Percentiles rank a stretch among this genome's conserved stretches.
Evolutionary conservation across 176 grass and related monocot species (phyloP).

Genomic region (Alloteropsis semialata): DNA sequence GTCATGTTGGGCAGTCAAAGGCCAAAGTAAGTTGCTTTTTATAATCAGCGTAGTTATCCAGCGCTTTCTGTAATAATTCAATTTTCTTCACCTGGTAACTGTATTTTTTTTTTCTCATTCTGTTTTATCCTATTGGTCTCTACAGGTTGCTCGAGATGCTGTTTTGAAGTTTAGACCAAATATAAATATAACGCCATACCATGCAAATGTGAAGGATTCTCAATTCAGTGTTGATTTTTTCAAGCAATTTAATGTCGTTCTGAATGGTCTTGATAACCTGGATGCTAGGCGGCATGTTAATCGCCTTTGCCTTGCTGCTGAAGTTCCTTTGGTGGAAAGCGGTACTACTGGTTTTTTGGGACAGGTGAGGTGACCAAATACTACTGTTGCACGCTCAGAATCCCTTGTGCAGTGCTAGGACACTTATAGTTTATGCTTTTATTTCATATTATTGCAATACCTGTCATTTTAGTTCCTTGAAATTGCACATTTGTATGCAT

Average conservation of each 20-base stretch:
- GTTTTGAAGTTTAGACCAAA: constrained; percentile 80
- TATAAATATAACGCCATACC: constrained; percentile 81
- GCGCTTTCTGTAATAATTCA: neutral
- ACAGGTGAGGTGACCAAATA: constrained; percentile 54
- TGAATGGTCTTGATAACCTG: constrained; percentile 99
- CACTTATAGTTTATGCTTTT: neutral
- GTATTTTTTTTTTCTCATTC: neutral
- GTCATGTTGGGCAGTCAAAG: constrained; percentile 96
- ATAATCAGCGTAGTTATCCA: neutral
- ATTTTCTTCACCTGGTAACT: neutral
- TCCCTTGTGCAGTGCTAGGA: neutral
- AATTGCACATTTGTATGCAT: neutral
- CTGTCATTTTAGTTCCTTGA: neutral
- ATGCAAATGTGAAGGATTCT: constrained; percentile 93
- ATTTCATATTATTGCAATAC: neutral
- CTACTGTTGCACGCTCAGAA: neutral
- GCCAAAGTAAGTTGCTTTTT: constrained; percentile 64
- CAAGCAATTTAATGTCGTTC: constrained; percentile 93
- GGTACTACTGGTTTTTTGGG: constrained; percentile 97
- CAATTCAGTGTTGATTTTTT: constrained; percentile 88
- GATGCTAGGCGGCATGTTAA: constrained; percentile 98
- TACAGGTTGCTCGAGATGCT: constrained; percentile 86
- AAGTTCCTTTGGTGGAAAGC: constrained; percentile 97
- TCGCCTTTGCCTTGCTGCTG: constrained; percentile 94
- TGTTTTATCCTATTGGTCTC: constrained; percentile 14